phyloP scores from a whole-genome alignment of 441 rosid genomes.

The Adansonia gregorii region DNA sequence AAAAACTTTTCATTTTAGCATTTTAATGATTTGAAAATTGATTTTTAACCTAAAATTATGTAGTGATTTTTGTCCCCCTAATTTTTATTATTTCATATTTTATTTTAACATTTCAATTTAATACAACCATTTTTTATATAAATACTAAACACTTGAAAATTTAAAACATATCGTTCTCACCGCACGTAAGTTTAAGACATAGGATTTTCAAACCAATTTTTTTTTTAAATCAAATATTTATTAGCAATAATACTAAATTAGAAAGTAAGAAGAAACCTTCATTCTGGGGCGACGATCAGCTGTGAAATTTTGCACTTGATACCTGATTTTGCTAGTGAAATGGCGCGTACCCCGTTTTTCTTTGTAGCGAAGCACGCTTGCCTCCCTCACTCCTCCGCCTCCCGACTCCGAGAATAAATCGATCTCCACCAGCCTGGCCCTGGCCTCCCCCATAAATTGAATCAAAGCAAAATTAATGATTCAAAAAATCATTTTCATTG shows the following conservation, averaged over 20 bases:
- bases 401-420: conserved; percentile 67
- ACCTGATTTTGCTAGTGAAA: conserved; percentile 85
- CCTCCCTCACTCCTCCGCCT: conserved; percentile 67
- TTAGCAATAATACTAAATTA: not conserved
- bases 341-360: conserved; percentile 84
- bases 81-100: too few relatives aligned
- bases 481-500: not conserved
- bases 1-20: too few relatives aligned
- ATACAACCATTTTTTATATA: too few relatives aligned
- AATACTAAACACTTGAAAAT: too few relatives aligned
- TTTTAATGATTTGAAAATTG: too few relatives aligned
- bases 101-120: too few relatives aligned
- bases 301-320: conserved; percentile 80
- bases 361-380: conserved; percentile 82
- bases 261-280: conserved; percentile 47
- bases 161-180: too few relatives aligned
- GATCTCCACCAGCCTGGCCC: conserved; percentile 71
- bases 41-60: too few relatives aligned
- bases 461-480: not conserved
- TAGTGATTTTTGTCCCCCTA: too few relatives aligned
- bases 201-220: too few relatives aligned
- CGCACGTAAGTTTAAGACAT: too few relatives aligned
- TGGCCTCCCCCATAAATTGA: conserved; percentile 52
- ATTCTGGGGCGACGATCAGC: conserved; percentile 89
- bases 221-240: too few relatives aligned